Evolutionary conservation across 2,329 filamentous ascomycete species (phyloP), one percentile per base, ranked within the genome.

Genomic region (Paecilomyces niveus): DNA sequence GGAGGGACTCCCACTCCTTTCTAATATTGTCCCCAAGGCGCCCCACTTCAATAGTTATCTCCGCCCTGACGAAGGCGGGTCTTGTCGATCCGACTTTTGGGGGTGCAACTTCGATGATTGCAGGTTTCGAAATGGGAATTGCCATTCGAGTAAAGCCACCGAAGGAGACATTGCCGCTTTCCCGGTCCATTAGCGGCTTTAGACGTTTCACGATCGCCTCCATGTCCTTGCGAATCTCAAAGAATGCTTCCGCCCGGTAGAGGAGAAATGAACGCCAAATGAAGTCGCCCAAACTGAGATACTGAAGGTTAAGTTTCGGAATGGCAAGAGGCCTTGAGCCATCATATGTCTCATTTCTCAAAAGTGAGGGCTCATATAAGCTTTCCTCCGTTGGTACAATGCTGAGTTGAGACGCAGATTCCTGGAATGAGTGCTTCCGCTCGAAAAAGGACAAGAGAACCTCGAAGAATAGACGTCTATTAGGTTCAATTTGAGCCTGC

Each of bases 251-350:
- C 59, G 88, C 89, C 49, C 93, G 86, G 71, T 96, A 94, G 8
- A 99, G 79, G 13, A 95, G 82, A 67, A 97, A 88, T 0, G 93
- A 92, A 62, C 95, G 85, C 92, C 92, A 99, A n/a, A 99, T 77
- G 67, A 99, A 99, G 73, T 99, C 94, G 2, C 92, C 92, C 55
- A 96, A 85, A 2, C 92, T 96, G 13, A 99, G 81, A 73, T 99
- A 99, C 70, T 99, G 94, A 29, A 99, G 79, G 66, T 97, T 99
- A 53, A 97, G 77, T 72, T 99, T 99, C 2, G 94, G 94, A 51
- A 99, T 85, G 2, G 94, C 90, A 59, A 99, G 80, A 4, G 94
- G 92, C 54, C 85, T 85, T 24, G 90, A 92, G 26, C 92, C 92
- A 71, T 96, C 88, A 67, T 97, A 97, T 7, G 81, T 82, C 67